These are phyloP conservation scores for Solanum hybrid DNA, from an alignment of 305 asterid species.

Conservation along the genomic window DNA sequence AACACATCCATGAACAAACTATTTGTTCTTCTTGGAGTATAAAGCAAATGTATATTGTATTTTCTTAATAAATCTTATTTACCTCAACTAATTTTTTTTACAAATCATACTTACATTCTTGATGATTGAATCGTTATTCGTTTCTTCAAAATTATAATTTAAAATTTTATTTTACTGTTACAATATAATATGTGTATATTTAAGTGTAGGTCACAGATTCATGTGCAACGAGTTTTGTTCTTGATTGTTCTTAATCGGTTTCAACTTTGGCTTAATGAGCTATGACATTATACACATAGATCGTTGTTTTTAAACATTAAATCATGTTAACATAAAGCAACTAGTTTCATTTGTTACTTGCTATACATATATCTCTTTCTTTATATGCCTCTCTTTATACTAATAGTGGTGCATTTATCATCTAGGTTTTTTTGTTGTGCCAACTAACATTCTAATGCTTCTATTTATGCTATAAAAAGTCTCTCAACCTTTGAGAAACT, in stretches of 20 bases:
- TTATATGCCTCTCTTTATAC: neutral
- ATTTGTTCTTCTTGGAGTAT: neutral
- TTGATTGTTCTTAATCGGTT: neutral
- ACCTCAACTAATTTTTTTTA: neutral
- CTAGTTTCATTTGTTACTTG: neutral
- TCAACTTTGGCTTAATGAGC: neutral
- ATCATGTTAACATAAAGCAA: neutral
- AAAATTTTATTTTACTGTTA: neutral
- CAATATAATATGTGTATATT: neutral
- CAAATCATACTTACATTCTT: neutral
- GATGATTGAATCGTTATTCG: neutral
- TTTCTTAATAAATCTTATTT: neutral
- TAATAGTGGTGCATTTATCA: neutral
- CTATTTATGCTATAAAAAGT: neutral
- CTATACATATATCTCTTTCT: neutral
- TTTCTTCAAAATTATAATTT: neutral
- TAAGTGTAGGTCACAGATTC: neutral
- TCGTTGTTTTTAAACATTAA: neutral
- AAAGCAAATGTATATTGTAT: neutral
- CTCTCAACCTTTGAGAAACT: neutral
- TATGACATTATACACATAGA: neutral
- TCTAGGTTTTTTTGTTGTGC: neutral
- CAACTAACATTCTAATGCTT: neutral
- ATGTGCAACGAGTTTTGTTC: neutral
- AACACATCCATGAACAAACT: conserved; percentile 31